Base-by-base conservation (phyloP, 202 grass and related monocot genomes). In the Panicum virgatum region DNA sequence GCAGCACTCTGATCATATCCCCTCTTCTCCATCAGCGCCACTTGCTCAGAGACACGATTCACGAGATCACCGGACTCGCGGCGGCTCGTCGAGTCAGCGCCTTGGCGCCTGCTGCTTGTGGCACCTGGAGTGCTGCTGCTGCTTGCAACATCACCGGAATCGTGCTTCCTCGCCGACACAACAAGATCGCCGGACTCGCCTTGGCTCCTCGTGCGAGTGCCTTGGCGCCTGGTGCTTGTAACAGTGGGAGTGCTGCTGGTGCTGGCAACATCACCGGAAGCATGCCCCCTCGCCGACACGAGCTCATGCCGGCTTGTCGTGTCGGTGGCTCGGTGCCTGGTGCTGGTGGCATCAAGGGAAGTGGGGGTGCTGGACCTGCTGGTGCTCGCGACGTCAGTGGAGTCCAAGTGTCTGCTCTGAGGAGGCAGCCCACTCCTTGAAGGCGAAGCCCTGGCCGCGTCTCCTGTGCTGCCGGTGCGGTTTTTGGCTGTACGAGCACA, bases 401-500 rank as follows among this genome's bases (percentile, higher is more conserved):
- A 48, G 36, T 32, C 76, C 47, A 32, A 0, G 1, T 37, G 73
- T 13, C n/a, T 39, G 62, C 23, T 15, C 47, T 25, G 74, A 46
- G 77, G 44, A 77, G 59, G 74, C 52, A 66, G 23, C 13, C 29
- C 64, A 10, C 65, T 57, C 29, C 40, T 71, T 1, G 51, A 60
- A 5, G 84, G 82, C 9, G 58, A 67, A 51, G 47, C 80, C 46
- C 25, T 23, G 18, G 26, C 22, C 48, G 23, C 67, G 62, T 67
- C 85, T 40, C 79, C 82, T 30, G 51, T 25, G 37, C 20, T 80
- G 19, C 66, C 77, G 58, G 51, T 52, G 43, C 69, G 66, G 70
- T 18, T 72, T 72, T 95, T 95, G 6, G 89, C 96, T 98, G 96
- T 53, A 68, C 29, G 18, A 60, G 59, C 30, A 60, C 10, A 50